Base-by-base conservation (phyloP, 2,329 filamentous ascomycete genomes). In the Xylariales sp. region DNA sequence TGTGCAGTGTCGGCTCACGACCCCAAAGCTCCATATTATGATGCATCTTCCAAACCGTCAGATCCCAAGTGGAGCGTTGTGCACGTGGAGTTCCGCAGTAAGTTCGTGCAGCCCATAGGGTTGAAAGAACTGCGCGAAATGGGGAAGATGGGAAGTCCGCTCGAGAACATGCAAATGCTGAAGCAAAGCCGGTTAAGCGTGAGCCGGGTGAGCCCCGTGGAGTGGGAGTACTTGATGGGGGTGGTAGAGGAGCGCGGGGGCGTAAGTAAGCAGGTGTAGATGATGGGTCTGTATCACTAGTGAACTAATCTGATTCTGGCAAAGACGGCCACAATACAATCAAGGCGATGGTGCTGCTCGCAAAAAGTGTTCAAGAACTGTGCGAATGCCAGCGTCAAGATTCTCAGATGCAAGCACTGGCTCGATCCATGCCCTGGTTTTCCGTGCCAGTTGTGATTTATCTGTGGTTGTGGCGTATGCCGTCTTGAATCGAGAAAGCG, bases 21-120 rank as follows among this genome's bases (percentile, higher is more conserved):
- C 49, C 68, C 78, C 13, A 69, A 74, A 32, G 77, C 83, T 39
- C 83, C 88, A 0, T 96, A 96, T 63, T 94, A 89, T 58, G 93
- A 97, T 55, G 64, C 82, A 2, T 84, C 84, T 37, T 88, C 85
- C 2, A 81, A 76, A 47, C 69, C 76, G 38, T 70, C 77, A 2
- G 76, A 82, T 35, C 85, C 84, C 1, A 87, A 81, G 52, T 98
- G 93, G 93, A 87, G 82, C 37, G 76, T 93, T 14, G 93, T 97
- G 2, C 85, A 94, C 44, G 91, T 97, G 33, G 76, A 83, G 52
- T 96, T 95, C 58, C 80, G 85, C 40, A 81, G 80, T 57, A 96
- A 95, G 62, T 89, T 97, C 50, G 69, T 71, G 2, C 71, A 79
- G 12, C 75, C 81, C 1, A 76, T 97, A 40, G 74, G 74, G 5